phyloP scores from a whole-genome alignment of 306 rosid species.

The Sicyos baderoa region DNA sequence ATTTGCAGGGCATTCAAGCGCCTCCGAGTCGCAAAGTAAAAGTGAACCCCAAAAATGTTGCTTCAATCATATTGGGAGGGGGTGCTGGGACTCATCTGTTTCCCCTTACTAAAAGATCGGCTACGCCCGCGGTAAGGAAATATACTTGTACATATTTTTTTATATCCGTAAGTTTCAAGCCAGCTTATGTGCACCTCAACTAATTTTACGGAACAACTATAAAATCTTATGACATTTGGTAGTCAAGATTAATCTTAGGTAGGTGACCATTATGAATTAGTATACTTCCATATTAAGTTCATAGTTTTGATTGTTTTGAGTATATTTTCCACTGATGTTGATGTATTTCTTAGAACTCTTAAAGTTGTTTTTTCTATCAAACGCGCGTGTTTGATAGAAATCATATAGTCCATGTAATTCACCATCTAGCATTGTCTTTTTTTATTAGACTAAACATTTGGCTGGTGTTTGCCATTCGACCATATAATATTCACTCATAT shows the following conservation, averaged over 20 bases:
- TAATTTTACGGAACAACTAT: too few relatives aligned
- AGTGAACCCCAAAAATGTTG: slow-evolving; percentile 67
- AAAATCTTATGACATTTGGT: too few relatives aligned
- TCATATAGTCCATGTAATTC: too few relatives aligned
- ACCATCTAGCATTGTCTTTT: neutral
- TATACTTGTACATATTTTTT: neutral
- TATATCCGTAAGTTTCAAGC: too few relatives aligned
- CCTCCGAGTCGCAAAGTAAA: slow-evolving; percentile 43
- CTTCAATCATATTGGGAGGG: slow-evolving; percentile 80
- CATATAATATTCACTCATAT: neutral
- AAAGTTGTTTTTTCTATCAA: neutral
- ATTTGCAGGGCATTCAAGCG: slow-evolving; percentile 48
- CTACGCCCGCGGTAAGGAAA: slow-evolving; percentile 78
- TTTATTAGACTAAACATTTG: neutral
- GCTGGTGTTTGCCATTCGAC: neutral
- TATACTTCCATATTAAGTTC: neutral
- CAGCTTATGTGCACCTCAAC: too few relatives aligned
- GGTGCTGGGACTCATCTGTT: slow-evolving; percentile 73
- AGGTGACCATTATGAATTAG: too few relatives aligned
- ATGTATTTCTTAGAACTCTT: neutral
- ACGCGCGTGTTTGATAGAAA: neutral
- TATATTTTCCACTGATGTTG: neutral
- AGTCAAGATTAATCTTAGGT: too few relatives aligned
- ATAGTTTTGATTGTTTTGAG: neutral
- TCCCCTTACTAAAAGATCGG: slow-evolving; percentile 74